Evolutionary conservation across 2,329 filamentous ascomycete species (phyloP).

Genomic region (Ilyonectria robusta): DNA sequence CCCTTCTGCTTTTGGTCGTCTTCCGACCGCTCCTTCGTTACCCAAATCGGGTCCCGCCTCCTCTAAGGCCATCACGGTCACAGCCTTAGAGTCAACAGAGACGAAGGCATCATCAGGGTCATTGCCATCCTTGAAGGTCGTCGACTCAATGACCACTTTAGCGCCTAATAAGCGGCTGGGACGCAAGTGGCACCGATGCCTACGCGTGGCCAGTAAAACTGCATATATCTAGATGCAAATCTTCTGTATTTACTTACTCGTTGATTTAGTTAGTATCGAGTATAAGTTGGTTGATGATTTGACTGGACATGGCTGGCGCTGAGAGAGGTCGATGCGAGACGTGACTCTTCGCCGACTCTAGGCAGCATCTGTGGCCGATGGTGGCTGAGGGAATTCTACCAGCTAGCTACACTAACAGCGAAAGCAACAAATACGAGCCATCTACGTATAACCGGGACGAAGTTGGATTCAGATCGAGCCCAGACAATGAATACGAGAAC

Average conservation of each 20-base stretch:
- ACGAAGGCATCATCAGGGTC: too few relatives aligned
- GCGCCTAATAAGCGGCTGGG: too few relatives aligned
- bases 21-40: too few relatives aligned
- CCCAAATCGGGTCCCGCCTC: too few relatives aligned
- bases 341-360: conserved; percentile 5
- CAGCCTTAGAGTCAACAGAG: too few relatives aligned
- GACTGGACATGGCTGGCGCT: background rate
- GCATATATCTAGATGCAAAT: too few relatives aligned
- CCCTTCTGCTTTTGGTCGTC: too few relatives aligned
- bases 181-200: too few relatives aligned
- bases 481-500: background rate
- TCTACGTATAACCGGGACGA: background rate
- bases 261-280: background rate
- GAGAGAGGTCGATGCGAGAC: background rate
- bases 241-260: background rate
- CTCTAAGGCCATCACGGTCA: too few relatives aligned
- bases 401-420: background rate
- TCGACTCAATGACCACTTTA: too few relatives aligned
- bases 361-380: background rate
- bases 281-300: background rate
- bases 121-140: too few relatives aligned
- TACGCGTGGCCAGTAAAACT: too few relatives aligned
- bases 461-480: background rate
- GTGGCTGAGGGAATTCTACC: background rate
- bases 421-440: background rate